Base-by-base conservation (phyloP, 2,329 filamentous ascomycete genomes). In the Aspergillus uvarum region DNA sequence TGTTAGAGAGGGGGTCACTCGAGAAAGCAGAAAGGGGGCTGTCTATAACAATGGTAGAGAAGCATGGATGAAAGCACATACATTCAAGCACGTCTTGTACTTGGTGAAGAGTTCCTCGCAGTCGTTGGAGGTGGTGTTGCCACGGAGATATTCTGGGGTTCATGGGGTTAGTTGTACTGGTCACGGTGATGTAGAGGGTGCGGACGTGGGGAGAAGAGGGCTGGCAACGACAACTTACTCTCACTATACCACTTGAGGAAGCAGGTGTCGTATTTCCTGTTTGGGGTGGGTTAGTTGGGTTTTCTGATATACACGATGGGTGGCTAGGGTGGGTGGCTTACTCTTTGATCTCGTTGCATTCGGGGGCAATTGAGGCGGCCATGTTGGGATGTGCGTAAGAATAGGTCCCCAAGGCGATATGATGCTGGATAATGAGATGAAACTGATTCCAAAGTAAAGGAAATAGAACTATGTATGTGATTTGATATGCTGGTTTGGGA, bases 181-280 rank as follows among this genome's bases (percentile, higher is more conserved):
- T 35, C 6, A 49, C 38, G 32, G 16, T 7, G 12, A 4, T 12
- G 19, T 22, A n/a, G 2, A 4, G 31, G n/a, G 21, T 16, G 31
- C 0, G 12, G n/a, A 5, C 1, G 8, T 19, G 35, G 26, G 26
- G 5, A 29, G 7, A 29, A 10, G 26, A 29, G 7, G 26, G 24
- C 24, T 26, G 24, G 24, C 24, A 26, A 26, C 24, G 19, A 29
- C 54, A 56, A 26, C 65, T 31, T 82, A 97, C 95, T 98, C 79
- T 99, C 95, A 74, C 93, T 97, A 77, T 99, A 99, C 95, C 95
- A 99, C 79, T 96, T 98, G 65, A 99, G 81, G 75, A 99, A 99
- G 80, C 95, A 99, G 55, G 89, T 93, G 76, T 99, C 95, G 74
- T 99, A 99, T 69, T 89, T 91, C 75, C 93, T 97, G 63, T 70